phyloP scores from a whole-genome alignment of 2,329 filamentous ascomycete genomes.

The Cytospora leucostoma region DNA sequence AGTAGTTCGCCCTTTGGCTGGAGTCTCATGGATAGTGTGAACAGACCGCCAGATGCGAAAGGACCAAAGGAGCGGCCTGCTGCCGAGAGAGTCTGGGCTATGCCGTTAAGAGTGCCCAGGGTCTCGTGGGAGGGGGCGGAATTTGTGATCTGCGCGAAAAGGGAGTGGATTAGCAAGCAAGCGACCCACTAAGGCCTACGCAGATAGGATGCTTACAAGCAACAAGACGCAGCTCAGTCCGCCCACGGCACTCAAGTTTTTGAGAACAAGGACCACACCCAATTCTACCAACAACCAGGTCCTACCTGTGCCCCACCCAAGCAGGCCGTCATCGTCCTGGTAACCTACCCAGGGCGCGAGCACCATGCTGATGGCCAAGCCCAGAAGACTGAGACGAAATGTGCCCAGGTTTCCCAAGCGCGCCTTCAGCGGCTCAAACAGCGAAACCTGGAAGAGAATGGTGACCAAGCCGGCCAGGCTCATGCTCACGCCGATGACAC shows the following conservation, averaged over 20 bases:
- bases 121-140: slow-evolving; percentile 83
- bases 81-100: slow-evolving; percentile 91
- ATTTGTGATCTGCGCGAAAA: slow-evolving; percentile 76
- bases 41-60: slow-evolving; percentile 83
- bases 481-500: slow-evolving; percentile 81
- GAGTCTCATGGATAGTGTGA: slow-evolving; percentile 74
- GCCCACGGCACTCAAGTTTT: slow-evolving; percentile 87
- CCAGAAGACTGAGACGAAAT: slow-evolving; percentile 76
- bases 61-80: slow-evolving; percentile 87
- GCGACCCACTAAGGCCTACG: not conserved
- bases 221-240: slow-evolving; percentile 87
- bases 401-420: slow-evolving; percentile 82
- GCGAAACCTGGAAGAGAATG: slow-evolving; percentile 84
- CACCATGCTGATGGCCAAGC: slow-evolving; percentile 79
- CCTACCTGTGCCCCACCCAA: slow-evolving; percentile 63
- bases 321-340: slow-evolving; percentile 56
- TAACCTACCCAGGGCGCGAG: slow-evolving; percentile 91
- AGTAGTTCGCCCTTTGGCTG: slow-evolving; percentile 80
- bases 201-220: slow-evolving; percentile 58
- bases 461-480: slow-evolving; percentile 83
- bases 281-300: slow-evolving; percentile 78
- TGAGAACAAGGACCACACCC: slow-evolving; percentile 78
- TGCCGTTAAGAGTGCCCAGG: slow-evolving; percentile 86
- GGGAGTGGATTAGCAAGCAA: not conserved
- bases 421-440: slow-evolving; percentile 78